These are phyloP conservation scores for Immersiella caudata DNA, from an alignment of 495 filamentous ascomycete genomes.

Conservation along the genomic window DNA sequence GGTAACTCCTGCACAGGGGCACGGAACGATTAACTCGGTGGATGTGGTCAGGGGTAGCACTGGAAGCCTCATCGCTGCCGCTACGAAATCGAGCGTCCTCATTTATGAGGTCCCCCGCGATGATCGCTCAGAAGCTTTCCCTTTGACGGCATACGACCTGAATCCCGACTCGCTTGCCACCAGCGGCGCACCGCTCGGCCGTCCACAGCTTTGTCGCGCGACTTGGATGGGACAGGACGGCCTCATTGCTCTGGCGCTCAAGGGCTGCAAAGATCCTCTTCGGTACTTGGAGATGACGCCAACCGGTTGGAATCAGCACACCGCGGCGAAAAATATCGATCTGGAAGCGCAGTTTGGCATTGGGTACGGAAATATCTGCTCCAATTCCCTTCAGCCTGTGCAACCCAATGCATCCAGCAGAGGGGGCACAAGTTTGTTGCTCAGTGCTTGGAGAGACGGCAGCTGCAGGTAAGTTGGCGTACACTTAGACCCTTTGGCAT, in stretches of 20 bases:
- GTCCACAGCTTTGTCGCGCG: constrained; percentile 32
- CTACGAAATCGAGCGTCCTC: constrained; percentile 35
- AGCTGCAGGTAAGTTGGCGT: constrained; percentile 36
- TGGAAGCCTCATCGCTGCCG: constrained; percentile 28
- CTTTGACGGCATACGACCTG: constrained; percentile 30
- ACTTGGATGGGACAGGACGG: constrained; percentile 44
- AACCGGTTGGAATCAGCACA: constrained; percentile 37
- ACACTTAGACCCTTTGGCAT: neutral
- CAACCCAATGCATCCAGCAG: constrained; percentile 30
- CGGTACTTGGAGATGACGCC: constrained; percentile 45
- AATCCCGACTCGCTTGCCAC: constrained; percentile 1
- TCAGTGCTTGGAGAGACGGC: constrained; percentile 53
- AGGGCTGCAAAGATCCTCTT: constrained; percentile 40
- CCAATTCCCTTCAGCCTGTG: constrained; percentile 44
- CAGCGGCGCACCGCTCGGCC: neutral
- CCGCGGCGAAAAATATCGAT: constrained; percentile 28
- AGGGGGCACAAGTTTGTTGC: constrained; percentile 41
- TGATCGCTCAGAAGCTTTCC: constrained; percentile 12
- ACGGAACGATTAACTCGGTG: constrained; percentile 40
- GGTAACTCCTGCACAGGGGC: neutral
- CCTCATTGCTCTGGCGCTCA: constrained; percentile 42
- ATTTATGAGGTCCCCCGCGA: constrained; percentile 36
- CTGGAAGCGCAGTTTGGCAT: constrained; percentile 25
- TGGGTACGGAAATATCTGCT: constrained; percentile 29
- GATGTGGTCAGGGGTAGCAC: constrained; percentile 31